Percentiles rank a stretch among this genome's conserved stretches.
Evolutionary conservation across 1,139 yeast species (phyloP).

Genomic region (Taphrina wiesneri): DNA sequence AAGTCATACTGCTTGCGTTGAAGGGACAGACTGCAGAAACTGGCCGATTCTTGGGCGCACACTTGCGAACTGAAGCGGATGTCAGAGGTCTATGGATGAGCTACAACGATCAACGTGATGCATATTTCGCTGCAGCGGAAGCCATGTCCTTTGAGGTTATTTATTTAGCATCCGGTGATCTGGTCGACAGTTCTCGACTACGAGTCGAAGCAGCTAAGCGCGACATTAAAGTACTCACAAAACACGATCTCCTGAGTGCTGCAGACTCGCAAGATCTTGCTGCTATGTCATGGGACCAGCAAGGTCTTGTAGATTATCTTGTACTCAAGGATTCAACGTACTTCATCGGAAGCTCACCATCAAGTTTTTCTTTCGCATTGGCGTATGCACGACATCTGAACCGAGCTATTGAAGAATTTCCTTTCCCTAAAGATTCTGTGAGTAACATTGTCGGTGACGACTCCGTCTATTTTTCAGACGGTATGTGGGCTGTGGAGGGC

Average conservation of each 20-base stretch:
- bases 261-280: neutral
- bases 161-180: neutral
- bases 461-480: neutral
- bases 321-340: neutral
- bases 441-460: neutral
- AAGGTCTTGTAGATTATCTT: neutral
- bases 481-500: neutral
- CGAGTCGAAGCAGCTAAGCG: neutral
- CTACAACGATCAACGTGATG: slow-evolving; percentile 2
- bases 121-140: neutral
- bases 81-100: neutral
- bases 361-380: slow-evolving; percentile 4
- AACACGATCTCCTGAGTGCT: neutral
- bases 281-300: neutral
- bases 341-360: neutral
- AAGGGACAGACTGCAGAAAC: neutral
- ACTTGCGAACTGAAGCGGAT: neutral
- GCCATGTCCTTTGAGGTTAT: neutral
- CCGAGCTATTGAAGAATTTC: neutral
- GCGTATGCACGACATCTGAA: neutral
- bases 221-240: neutral
- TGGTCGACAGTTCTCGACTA: neutral
- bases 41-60: neutral
- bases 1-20: neutral
- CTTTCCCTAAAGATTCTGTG: neutral